phyloP scores from a whole-genome alignment of 2,329 filamentous ascomycete genomes.

The Trichoderma lentiforme region DNA sequence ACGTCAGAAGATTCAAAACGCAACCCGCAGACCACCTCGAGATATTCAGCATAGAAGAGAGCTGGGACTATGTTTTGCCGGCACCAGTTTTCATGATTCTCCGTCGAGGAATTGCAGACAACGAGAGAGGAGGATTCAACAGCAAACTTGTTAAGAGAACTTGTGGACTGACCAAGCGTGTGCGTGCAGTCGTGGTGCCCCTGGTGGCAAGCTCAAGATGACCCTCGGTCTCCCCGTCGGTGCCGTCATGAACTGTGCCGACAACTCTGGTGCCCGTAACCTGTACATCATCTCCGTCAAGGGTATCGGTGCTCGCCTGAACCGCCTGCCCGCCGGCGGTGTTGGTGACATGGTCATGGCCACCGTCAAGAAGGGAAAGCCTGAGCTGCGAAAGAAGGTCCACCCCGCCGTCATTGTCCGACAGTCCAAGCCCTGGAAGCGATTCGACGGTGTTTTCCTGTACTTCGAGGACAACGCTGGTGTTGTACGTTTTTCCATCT shows the following conservation, averaged over 20 bases:
- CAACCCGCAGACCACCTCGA: not conserved
- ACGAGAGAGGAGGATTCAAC: not conserved
- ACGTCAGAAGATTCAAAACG: not conserved
- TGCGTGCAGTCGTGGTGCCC: slow-evolving; percentile 70
- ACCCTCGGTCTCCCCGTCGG: slow-evolving; percentile 99
- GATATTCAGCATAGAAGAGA: not conserved
- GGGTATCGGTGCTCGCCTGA: slow-evolving; percentile 95
- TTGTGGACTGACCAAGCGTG: slow-evolving; percentile 34
- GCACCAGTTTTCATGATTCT: slow-evolving; percentile 1
- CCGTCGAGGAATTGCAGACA: not conserved
- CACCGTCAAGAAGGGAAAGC: slow-evolving; percentile 99
- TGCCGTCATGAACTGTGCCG: slow-evolving; percentile 99
- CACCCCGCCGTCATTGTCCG: slow-evolving; percentile 99
- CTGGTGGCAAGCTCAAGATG: slow-evolving; percentile 99
- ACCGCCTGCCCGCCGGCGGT: slow-evolving; percentile 94
- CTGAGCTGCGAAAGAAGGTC: slow-evolving; percentile 99
- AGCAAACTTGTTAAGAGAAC: not conserved
- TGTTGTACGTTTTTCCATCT: slow-evolving; percentile 67
- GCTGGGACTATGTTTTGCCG: not conserved
- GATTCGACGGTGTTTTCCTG: slow-evolving; percentile 95
- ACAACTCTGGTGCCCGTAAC: slow-evolving; percentile 98
- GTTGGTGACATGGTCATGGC: slow-evolving; percentile 99
- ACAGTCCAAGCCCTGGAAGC: slow-evolving; percentile 99
- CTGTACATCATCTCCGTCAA: slow-evolving; percentile 99
- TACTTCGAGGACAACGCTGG: slow-evolving; percentile 99